Base-by-base conservation (phyloP, 148 eudicot species). In the Chenopodium album region DNA sequence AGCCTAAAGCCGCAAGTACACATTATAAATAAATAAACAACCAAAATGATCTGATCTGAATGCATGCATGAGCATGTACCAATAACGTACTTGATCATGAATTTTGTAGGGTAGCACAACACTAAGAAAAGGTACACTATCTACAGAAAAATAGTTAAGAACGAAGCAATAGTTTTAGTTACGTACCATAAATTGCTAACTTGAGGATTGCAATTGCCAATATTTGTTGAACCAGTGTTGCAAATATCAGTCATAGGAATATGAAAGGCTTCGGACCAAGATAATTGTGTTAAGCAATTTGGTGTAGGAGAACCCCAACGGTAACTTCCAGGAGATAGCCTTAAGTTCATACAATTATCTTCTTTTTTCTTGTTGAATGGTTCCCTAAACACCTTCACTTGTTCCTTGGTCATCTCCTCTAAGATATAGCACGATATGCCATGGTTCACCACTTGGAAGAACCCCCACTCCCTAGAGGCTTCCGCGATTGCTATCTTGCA, bases 221-320 rank as follows among this genome's bases (percentile, higher is more conserved):
- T 9, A 47, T 14, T 0, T n/a, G 7, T 23, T 76, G 52, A 41
- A 22, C 17, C 32, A 52, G 63, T 23, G 77, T 5, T 28, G 63
- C 86, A 79, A 32, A 90, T 75, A 84, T 87, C 92, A 63, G 76
- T 91, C 72, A 93, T 73, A 31, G 93, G 93, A 41, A 95, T 94
- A 80, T 95, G 98, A 85, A 92, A 95, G 0, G 98, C 97, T 79
- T 95, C 98, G 0, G 97, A 92, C 98, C 98, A 95, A 73, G 93
- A 88, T 19, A 95, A 56, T 84, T 95, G 98, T 9, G 60, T 17
- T 8, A 91, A 89, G 66, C 90, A 83, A 74, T 89, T 95, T 4
- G 98, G 91, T 16, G 94, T 66, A 1, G 97, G 97, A 8, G 98
- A 85, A 0, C 98, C 98, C 98, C 98, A 95, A 7, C 98, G 91